Evolutionary conservation across 2,329 filamentous ascomycete genomes (phyloP).

Genomic region (Penicillium sp.): DNA sequence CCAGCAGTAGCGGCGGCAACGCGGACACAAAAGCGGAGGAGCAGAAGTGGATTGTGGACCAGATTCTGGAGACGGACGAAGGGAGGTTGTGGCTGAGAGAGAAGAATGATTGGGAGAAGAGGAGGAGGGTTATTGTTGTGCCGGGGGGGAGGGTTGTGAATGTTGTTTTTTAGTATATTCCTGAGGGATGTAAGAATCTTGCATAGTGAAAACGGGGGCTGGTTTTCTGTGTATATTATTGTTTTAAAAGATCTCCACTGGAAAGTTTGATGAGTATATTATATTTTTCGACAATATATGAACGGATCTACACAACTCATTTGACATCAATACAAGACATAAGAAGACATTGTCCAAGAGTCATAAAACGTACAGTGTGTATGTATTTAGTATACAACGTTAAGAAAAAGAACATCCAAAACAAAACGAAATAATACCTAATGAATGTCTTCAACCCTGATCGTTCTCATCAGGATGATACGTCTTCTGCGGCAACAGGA

Average conservation of each 20-base stretch:
- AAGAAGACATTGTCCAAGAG: background rate
- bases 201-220: too few relatives aligned
- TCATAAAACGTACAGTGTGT: background rate
- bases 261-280: background rate
- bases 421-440: background rate
- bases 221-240: background rate
- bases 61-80: conserved; percentile 59
- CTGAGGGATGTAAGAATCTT: background rate
- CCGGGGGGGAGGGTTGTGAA: conserved; percentile 67
- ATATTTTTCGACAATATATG: too few relatives aligned
- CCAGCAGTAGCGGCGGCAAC: conserved; percentile 32
- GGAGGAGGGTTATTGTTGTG: conserved; percentile 65
- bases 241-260: background rate
- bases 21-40: conserved; percentile 37
- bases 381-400: background rate
- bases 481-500: conserved; percentile 3
- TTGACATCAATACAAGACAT: too few relatives aligned
- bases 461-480: conserved; percentile 4
- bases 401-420: background rate
- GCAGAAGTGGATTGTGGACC: conserved; percentile 57
- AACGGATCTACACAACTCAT: background rate
- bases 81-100: conserved; percentile 55
- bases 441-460: background rate
- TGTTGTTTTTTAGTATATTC: conserved; percentile 56
- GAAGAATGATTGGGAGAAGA: conserved; percentile 47